Percentiles rank a stretch among this genome's conserved stretches.
These are phyloP conservation scores for Coffea eugenioides DNA, from an alignment of 257 asterid species.

Conservation along the genomic window DNA sequence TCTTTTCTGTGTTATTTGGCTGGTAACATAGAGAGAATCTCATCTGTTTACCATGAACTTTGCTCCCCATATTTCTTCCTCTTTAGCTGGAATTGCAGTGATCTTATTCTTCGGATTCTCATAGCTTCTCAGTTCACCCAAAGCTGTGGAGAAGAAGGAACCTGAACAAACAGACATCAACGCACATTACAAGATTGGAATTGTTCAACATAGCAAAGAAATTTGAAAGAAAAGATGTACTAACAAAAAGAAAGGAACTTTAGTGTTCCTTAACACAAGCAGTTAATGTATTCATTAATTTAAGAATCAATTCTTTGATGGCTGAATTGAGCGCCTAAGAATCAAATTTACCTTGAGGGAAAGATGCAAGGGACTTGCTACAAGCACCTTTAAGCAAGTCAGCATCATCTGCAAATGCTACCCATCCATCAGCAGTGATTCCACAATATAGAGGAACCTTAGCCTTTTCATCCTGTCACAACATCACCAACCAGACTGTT, in stretches of 20 bases:
- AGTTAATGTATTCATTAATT: not conserved
- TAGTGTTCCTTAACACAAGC: not conserved
- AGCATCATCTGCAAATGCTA: conserved; percentile 90
- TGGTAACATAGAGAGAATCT: not conserved
- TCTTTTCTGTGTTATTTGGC: not conserved
- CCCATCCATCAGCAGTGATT: conserved; percentile 97
- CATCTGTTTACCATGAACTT: conserved; percentile 70
- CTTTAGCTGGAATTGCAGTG: conserved; percentile 87
- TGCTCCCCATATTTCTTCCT: conserved; percentile 99
- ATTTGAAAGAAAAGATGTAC: too few species aligned
- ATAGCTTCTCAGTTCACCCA: conserved; percentile 81
- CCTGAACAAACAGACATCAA: conserved; percentile 51
- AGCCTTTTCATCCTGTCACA: conserved; percentile 81
- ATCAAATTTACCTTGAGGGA: conserved; percentile 77
- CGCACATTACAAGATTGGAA: not conserved
- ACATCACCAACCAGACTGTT: conserved; percentile 31
- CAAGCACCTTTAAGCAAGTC: conserved; percentile 96
- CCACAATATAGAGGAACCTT: conserved; percentile 99
- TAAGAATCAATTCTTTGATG: not conserved
- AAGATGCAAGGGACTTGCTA: conserved; percentile 98
- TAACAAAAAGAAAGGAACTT: too few species aligned
- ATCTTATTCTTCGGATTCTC: conserved; percentile 95
- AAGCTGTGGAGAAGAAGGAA: conserved; percentile 83
- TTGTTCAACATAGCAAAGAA: too few species aligned
- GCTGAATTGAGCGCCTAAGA: not conserved